Evolutionary conservation across 257 asterid genomes (phyloP), one percentile per base, ranked within the genome.

Genomic region (Scutellaria minor): DNA sequence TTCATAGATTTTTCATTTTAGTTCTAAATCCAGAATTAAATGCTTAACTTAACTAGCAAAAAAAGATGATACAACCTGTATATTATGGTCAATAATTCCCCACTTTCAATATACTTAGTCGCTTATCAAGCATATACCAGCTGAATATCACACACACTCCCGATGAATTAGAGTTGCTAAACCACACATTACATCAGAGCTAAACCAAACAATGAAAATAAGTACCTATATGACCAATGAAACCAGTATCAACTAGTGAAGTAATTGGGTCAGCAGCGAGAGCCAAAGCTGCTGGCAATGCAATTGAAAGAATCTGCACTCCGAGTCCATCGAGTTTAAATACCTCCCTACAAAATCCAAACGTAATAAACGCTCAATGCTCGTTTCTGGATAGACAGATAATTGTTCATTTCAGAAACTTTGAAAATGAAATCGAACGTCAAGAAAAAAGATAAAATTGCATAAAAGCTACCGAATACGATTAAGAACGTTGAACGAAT

Each of bases 181-280:
- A 55, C 14, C 22, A 73, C 12, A 9, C 40, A 22, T 13, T 60
- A 15, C 37, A 37, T 31, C 18, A 9, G 75, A 40, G 48, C 59
- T 12, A 52, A 66, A 60, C 14, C 31, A 70, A 71, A 54, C 59
- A 66, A 3, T 6, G 9, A 41, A 69, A 61, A 31, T 31, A 31
- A 71, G 45, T 88, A 93, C 98, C 98, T 79, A 93, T 75, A 83
- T 93, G 98, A 68, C 98, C 98, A 72, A 93, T 89, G 72, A 83
- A 91, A 68, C 84, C 98, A 40, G 98, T 88, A 81, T 89, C 96
- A 40, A 91, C 89, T 48, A 93, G 93, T 20, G 96, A 89, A 64
- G 95, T 72, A 75, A 93, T 83, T 1, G 98, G 98, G 20, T 93
- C 98, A 31, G 97, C 96, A 0, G 93, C 91, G 41, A 93, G 96